Evolutionary conservation across 345 rosid genomes (phyloP).

Genomic region (Brassica juncea): DNA sequence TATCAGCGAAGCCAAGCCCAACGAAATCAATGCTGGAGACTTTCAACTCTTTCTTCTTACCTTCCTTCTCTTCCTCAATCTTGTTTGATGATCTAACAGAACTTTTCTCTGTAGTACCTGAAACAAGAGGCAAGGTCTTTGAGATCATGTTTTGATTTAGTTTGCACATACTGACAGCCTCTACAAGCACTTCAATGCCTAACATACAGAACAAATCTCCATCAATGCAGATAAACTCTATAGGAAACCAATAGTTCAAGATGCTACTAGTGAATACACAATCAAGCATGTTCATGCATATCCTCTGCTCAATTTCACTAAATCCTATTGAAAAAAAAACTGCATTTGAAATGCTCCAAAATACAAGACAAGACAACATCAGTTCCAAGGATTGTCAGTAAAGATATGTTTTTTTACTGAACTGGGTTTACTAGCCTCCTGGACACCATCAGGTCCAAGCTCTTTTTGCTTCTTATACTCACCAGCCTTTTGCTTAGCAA

Average conservation of each 20-base stretch:
- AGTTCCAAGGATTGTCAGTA: not conserved
- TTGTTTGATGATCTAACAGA: conserved; percentile 32
- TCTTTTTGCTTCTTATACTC: conserved; percentile 48
- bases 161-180: not conserved
- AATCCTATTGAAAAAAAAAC: not conserved
- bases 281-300: not conserved
- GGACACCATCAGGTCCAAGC: conserved; percentile 22
- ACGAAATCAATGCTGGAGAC: conserved; percentile 72
- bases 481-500: conserved; percentile 48
- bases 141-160: conserved; percentile 22
- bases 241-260: not conserved
- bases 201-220: too few species aligned
- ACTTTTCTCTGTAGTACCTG: conserved; percentile 47
- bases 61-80: conserved; percentile 33
- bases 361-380: not conserved
- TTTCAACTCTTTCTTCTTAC: conserved; percentile 47
- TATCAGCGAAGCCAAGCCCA: conserved; percentile 84
- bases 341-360: not conserved
- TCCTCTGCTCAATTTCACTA: not conserved
- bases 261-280: not conserved
- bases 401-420: conserved; percentile 34
- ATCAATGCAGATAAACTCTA: too few species aligned
- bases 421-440: conserved; percentile 32
- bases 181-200: too few species aligned
- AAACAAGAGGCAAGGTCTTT: conserved; percentile 23